Evolutionary conservation across 768 basidiomycete genomes (phyloP).

Genomic region (Lactifluus volemus): DNA sequence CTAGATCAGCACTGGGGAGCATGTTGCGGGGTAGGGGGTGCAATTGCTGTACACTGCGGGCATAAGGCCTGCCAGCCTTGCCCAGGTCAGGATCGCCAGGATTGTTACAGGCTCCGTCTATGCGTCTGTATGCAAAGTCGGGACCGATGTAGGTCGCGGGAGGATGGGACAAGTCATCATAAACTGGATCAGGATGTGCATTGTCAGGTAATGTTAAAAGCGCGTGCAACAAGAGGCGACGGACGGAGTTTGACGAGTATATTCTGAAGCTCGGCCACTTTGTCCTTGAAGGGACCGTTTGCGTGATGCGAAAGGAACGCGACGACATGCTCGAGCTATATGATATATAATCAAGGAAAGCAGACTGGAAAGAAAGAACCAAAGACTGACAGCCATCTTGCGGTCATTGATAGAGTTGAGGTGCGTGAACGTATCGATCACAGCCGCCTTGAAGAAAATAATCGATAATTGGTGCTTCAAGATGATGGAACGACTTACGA

Average conservation of each 20-base stretch:
- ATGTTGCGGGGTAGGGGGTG: slow-evolving; percentile 57
- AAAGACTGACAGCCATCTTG: slow-evolving; percentile 55
- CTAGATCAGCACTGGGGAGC: slow-evolving; percentile 68
- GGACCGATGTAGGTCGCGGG: slow-evolving; percentile 59
- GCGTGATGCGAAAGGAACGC: slow-evolving; percentile 48
- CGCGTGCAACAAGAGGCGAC: neutral
- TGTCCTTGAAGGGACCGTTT: slow-evolving; percentile 32
- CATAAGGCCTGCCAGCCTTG: slow-evolving; percentile 69
- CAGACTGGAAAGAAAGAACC: neutral
- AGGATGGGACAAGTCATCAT: slow-evolving; percentile 77
- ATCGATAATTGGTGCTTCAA: neutral
- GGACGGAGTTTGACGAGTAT: slow-evolving; percentile 44
- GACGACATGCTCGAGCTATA: slow-evolving; percentile 63
- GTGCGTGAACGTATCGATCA: slow-evolving; percentile 54
- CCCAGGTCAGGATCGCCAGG: slow-evolving; percentile 61
- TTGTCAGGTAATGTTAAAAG: neutral
- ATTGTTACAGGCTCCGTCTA: slow-evolving; percentile 78
- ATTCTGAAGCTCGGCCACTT: slow-evolving; percentile 32
- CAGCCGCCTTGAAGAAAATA: slow-evolving; percentile 37
- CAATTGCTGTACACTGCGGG: slow-evolving; percentile 70
- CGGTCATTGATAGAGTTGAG: slow-evolving; percentile 64
- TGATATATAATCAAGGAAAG: neutral
- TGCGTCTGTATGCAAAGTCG: slow-evolving; percentile 55
- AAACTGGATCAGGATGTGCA: slow-evolving; percentile 39
- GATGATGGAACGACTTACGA: neutral